These are phyloP conservation scores for Powellomyces hirtus DNA, from an alignment of 192 early-diverging fungal genomes.

Conservation along the genomic window DNA sequence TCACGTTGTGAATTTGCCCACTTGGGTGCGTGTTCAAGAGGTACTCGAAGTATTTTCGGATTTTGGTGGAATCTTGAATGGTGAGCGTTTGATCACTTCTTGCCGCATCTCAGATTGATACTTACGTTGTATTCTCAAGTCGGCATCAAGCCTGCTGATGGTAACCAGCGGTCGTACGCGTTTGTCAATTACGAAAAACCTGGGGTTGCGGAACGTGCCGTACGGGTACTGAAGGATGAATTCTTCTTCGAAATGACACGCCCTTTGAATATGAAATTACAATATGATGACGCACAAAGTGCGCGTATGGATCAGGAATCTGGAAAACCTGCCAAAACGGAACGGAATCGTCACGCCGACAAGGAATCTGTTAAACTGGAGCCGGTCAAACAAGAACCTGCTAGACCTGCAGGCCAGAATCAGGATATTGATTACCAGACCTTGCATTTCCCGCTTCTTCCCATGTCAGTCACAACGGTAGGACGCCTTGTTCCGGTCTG, in stretches of 20 bases:
- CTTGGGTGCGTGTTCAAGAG: slow-evolving; percentile 38
- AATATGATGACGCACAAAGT: slow-evolving; percentile 14
- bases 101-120: not conserved
- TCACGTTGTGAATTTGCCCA: slow-evolving; percentile 43
- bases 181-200: slow-evolving; percentile 40
- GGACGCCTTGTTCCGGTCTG: not conserved
- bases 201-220: slow-evolving; percentile 33
- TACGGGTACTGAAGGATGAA: slow-evolving; percentile 29
- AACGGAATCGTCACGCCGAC: too few relatives aligned
- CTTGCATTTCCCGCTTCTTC: slow-evolving; percentile 39
- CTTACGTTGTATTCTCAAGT: slow-evolving; percentile 6
- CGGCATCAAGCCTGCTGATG: slow-evolving; percentile 28
- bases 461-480: slow-evolving; percentile 38
- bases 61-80: slow-evolving; percentile 45
- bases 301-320: not conserved
- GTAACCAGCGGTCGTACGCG: slow-evolving; percentile 33
- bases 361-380: not conserved
- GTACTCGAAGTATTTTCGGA: slow-evolving; percentile 42
- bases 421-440: not conserved
- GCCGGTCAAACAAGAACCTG: not conserved
- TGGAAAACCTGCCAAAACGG: too few relatives aligned
- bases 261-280: slow-evolving; percentile 33
- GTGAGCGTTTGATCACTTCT: slow-evolving; percentile 3
- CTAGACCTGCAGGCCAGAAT: not conserved
- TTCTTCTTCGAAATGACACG: slow-evolving; percentile 35